Percentiles rank a stretch among this genome's conserved stretches.
phyloP scores from a whole-genome alignment of 2,329 filamentous ascomycete genomes.

The Talaromyces sp. region DNA sequence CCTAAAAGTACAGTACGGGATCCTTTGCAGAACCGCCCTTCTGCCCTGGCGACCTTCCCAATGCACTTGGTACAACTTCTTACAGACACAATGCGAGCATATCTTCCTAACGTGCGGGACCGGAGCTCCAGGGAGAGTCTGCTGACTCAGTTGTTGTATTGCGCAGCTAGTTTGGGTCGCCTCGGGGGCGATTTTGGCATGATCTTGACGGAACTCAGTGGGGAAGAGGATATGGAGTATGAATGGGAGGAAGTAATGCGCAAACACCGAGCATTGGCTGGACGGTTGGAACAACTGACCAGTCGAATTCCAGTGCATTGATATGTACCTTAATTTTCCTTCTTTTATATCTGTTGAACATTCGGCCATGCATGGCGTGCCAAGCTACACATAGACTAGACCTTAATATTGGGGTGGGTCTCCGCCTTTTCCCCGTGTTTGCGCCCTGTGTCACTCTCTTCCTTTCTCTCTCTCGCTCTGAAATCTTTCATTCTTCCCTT shows the following conservation, averaged over 20 bases:
- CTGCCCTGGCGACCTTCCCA: constrained; percentile 80
- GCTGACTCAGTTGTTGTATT: constrained; percentile 90
- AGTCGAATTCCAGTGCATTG: constrained; percentile 25
- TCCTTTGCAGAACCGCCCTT: constrained; percentile 62
- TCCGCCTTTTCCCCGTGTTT: constrained; percentile 23
- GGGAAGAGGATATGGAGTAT: constrained; percentile 50
- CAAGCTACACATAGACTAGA: constrained; percentile 3
- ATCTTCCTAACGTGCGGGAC: constrained; percentile 81
- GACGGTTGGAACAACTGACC: constrained; percentile 56
- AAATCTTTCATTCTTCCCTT: constrained; percentile 1
- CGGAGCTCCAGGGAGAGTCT: constrained; percentile 81
- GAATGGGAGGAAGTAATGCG: constrained; percentile 89
- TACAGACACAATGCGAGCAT: constrained; percentile 71
- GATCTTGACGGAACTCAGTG: constrained; percentile 68
- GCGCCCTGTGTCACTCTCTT: constrained; percentile 12
- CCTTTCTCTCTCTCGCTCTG: constrained; percentile 4
- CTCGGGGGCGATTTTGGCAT: constrained; percentile 92
- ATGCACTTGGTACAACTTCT: constrained; percentile 81
- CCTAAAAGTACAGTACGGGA: constrained; percentile 22
- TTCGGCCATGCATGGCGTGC: neutral
- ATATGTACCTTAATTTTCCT: neutral
- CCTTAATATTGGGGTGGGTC: constrained; percentile 9
- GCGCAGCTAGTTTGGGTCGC: constrained; percentile 84
- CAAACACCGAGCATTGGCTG: constrained; percentile 82
- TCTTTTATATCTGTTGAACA: neutral